These are phyloP conservation scores for Rachicladosporium sp. DNA, from an alignment of 2,329 filamentous ascomycete species.

Conservation along the genomic window DNA sequence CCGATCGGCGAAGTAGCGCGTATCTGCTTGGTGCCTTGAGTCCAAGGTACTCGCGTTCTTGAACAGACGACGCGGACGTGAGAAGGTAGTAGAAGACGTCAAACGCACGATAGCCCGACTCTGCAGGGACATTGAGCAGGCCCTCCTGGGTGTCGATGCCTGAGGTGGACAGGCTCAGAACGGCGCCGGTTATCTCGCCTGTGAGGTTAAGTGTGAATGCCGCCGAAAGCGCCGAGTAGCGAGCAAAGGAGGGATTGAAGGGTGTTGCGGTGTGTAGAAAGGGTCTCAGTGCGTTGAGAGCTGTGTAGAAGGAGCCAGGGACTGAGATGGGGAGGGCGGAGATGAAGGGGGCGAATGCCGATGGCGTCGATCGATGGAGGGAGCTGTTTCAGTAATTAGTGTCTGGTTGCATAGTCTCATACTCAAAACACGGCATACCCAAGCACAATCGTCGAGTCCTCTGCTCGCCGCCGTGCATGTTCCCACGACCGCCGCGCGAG, in stretches of 20 bases:
- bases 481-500: conserved; percentile 83
- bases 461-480: conserved; percentile 83
- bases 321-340: conserved; percentile 67
- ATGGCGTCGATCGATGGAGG: conserved; percentile 78
- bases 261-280: conserved; percentile 83
- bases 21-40: conserved; percentile 69
- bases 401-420: background rate
- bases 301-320: conserved; percentile 62
- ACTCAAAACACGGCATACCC: conserved; percentile 49
- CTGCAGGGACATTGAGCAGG: conserved; percentile 64
- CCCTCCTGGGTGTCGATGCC: conserved; percentile 77
- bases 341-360: conserved; percentile 69
- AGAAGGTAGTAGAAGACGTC: conserved; percentile 97
- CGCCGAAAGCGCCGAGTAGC: conserved; percentile 69
- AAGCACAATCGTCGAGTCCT: conserved; percentile 86
- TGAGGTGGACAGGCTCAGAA: conserved; percentile 67
- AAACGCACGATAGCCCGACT: conserved; percentile 79
- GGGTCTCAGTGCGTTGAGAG: conserved; percentile 69
- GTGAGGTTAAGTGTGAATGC: conserved; percentile 70
- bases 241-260: conserved; percentile 70
- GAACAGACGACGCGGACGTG: conserved; percentile 70
- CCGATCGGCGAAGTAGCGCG: conserved; percentile 64
- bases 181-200: conserved; percentile 65
- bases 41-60: conserved; percentile 73
- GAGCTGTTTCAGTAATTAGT: conserved; percentile 43